Base-by-base conservation (phyloP, 1,284 basidiomycete species). In the Spongiforma sp. region DNA sequence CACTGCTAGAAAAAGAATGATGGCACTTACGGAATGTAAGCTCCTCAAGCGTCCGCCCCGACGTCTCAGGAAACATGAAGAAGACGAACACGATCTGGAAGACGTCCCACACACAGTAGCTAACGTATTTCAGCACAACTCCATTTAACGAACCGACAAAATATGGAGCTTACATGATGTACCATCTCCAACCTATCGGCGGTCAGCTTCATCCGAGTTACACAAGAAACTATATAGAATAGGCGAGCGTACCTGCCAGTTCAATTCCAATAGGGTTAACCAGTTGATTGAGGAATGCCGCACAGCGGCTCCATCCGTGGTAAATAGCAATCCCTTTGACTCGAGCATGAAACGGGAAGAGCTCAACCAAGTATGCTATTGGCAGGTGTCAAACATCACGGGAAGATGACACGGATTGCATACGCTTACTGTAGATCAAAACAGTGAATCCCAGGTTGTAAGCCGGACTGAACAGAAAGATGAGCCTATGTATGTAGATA, bases 151-250 rank as follows among this genome's bases (percentile, higher is more conserved):
- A 3, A 7, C 26, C 17, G 15, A 15, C 24, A 36, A 36, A 55
- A 34, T 55, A 14, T 12, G 21, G 24, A 21, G 15, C 62, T 33
- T 53, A 63, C 62, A 62, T 9, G 32, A 63, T 56, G 2, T 63
- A 63, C 62, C 62, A 63, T 52, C 26, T 50, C 59, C 59, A 63
- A 50, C 63, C 60, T 64, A 55, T 33, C n/a, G 3, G n/a, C 0
- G 2, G 28, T 12, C n/a, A 19, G 4, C 12, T 9, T 28, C 24
- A 36, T 36, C 26, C 19, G 56, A 26, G 17, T 26, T 11, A 41
- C 2, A 14, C 7, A 28, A 15, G 12, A 41, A 32, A 32, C n/a
- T 43, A 4, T n/a, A n/a, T 39, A 57, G 56, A 24, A 32, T n/a
- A 41, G 26, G 17, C 32, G 28, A 15, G 24, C 56, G 7, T 46